phyloP scores from a whole-genome alignment of 2,329 filamentous ascomycete genomes.

The Cercospora canescens region DNA sequence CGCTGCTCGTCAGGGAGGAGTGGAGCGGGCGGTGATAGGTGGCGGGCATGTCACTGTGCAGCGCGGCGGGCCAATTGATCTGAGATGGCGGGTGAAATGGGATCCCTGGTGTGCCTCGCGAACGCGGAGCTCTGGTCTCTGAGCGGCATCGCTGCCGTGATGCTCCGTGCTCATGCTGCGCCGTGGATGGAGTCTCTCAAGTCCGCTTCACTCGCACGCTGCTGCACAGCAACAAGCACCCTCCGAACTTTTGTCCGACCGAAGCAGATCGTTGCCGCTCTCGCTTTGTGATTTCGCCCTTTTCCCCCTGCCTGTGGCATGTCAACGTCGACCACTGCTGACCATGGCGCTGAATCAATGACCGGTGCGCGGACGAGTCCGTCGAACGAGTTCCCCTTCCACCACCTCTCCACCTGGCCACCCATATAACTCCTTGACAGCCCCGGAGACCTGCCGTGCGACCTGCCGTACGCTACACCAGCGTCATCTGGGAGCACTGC shows the following conservation, averaged over 20 bases:
- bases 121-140: background rate
- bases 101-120: background rate
- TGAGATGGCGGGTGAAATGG: background rate
- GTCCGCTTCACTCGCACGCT: background rate
- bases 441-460: conserved; percentile 2
- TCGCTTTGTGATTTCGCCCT: background rate
- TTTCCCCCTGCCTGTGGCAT: conserved; percentile 4
- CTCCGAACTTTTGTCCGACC: background rate
- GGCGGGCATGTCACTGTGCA: conserved; percentile 3
- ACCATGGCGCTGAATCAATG: conserved; percentile 14
- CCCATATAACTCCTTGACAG: background rate
- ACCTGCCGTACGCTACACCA: conserved; percentile 18
- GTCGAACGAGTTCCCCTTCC: background rate
- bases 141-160: background rate
- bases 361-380: background rate
- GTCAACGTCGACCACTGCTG: conserved; percentile 2
- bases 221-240: background rate
- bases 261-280: background rate
- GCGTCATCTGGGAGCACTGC: conserved; percentile 7
- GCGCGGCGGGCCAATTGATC: conserved; percentile 1
- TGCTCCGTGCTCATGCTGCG: background rate
- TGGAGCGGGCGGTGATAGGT: background rate
- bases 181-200: background rate
- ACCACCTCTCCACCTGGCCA: conserved; percentile 1
- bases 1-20: background rate